Conservation (phyloP, 495 filamentous ascomycete species). For the Hypoxylon fragiforme region DNA sequence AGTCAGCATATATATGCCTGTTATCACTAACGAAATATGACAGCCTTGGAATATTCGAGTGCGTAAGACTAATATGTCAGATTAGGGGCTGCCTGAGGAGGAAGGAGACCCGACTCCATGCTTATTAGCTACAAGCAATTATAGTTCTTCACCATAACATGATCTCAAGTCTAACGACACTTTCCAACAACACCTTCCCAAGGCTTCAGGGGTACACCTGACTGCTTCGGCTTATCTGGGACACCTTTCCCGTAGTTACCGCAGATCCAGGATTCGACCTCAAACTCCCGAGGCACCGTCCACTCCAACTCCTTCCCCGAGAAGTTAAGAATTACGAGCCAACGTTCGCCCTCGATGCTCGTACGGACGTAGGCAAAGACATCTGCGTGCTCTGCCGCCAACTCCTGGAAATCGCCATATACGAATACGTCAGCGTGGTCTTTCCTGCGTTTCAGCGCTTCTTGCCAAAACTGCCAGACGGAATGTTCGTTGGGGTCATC, state of each 20-base stretch:
- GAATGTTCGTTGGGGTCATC: conserved; percentile 35
- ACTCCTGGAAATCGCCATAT: conserved; percentile 59
- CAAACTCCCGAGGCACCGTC: conserved; percentile 13
- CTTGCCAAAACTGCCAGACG: conserved; percentile 54
- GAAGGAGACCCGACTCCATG: too few relatives aligned
- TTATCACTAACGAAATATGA: too few relatives aligned
- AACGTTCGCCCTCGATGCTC: conserved; percentile 27
- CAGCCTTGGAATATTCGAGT: too few relatives aligned
- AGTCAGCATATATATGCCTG: too few relatives aligned
- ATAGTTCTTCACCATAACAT: background rate
- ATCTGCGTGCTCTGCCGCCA: conserved; percentile 30
- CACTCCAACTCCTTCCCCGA: conserved; percentile 31
- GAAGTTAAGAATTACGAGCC: conserved; percentile 37
- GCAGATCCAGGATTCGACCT: conserved; percentile 20
- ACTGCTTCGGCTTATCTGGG: conserved; percentile 23
- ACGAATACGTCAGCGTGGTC: conserved; percentile 59
- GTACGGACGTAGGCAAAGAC: conserved; percentile 38
- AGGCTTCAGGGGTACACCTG: conserved; percentile 23
- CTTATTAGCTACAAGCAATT: too few relatives aligned
- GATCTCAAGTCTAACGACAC: conserved; percentile 1
- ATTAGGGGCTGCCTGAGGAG: too few relatives aligned
- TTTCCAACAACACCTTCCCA: conserved; percentile 33
- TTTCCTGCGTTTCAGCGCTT: conserved; percentile 49
- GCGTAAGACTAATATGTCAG: too few relatives aligned
- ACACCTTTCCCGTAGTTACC: conserved; percentile 19